A percentile compares a stretch with the other conserved stretches of the same genome.
These are phyloP conservation scores for Boletus speciosus DNA, from an alignment of 768 basidiomycete genomes.

Conservation along the genomic window DNA sequence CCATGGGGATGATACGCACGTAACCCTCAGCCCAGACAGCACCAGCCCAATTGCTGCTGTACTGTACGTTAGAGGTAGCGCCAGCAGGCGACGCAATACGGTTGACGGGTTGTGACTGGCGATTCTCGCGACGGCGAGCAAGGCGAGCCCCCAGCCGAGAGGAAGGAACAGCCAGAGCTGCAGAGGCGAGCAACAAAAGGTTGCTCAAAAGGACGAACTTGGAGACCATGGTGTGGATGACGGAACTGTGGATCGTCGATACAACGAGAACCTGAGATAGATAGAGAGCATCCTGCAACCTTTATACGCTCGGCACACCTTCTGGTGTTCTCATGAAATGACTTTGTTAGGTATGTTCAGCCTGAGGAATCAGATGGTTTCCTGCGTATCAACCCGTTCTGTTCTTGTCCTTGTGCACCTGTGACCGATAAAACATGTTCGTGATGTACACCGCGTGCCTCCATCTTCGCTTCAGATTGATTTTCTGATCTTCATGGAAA, in stretches of 20 bases:
- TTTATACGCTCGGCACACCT: conserved; percentile 11
- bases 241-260: conserved; percentile 1
- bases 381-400: neutral
- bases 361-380: neutral
- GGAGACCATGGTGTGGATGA: conserved; percentile 15
- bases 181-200: conserved; percentile 21
- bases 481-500: neutral
- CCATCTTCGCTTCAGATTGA: neutral
- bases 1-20: conserved; percentile 4
- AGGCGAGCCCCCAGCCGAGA: conserved; percentile 12
- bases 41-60: conserved; percentile 21
- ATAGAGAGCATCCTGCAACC: neutral
- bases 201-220: conserved; percentile 11
- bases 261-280: neutral
- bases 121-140: conserved; percentile 12
- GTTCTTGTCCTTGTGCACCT: neutral
- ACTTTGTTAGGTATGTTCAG: neutral
- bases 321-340: conserved; percentile 1
- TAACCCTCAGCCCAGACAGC: conserved; percentile 6
- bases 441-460: neutral
- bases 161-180: conserved; percentile 13
- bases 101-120: conserved; percentile 11
- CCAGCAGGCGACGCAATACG: neutral
- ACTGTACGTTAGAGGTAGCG: conserved; percentile 5
- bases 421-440: neutral